A percentile compares a stretch with the other conserved stretches of the same genome.
phyloP scores from a whole-genome alignment of 331 rosid species.

The Saraca asoca region DNA sequence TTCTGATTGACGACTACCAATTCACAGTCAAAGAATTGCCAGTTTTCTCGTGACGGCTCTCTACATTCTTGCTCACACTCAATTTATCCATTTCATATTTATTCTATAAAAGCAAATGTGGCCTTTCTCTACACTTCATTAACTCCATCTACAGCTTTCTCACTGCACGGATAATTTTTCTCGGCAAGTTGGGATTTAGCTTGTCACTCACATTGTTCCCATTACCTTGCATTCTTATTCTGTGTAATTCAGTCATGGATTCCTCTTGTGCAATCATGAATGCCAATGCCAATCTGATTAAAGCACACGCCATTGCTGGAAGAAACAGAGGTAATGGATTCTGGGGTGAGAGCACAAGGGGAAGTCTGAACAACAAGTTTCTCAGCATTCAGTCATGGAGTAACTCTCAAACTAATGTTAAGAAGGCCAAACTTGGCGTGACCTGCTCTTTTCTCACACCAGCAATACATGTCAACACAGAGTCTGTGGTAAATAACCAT shows the following conservation, averaged over 20 bases:
- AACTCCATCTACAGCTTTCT: no score
- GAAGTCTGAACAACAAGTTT: conserved; percentile 41
- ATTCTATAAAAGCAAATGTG: no score
- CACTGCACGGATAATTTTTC: no score
- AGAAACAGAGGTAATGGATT: conserved; percentile 45
- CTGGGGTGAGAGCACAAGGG: conserved; percentile 60
- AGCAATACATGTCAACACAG: conserved; percentile 40
- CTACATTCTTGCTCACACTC: no score
- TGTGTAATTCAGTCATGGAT: conserved; percentile 43
- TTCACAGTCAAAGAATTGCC: no score
- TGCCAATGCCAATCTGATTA: conserved; percentile 38
- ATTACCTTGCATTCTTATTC: conserved; percentile 14
- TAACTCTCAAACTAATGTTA: neutral
- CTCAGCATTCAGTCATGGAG: conserved; percentile 39
- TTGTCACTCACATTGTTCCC: neutral
- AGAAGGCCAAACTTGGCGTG: conserved; percentile 43
- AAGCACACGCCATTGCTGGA: conserved; percentile 20
- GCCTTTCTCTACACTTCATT: no score
- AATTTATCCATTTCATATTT: no score
- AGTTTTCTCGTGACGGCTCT: no score
- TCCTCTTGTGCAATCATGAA: conserved; percentile 50
- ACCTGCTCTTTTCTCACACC: conserved; percentile 51
- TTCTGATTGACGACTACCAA: no score
- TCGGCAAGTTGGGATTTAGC: neutral
- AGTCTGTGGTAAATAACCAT: conserved; percentile 42